Percentiles rank a stretch among this genome's conserved stretches.
Conservation (phyloP, 2,329 filamentous ascomycete genomes). For the Colletotrichum acutatum region DNA sequence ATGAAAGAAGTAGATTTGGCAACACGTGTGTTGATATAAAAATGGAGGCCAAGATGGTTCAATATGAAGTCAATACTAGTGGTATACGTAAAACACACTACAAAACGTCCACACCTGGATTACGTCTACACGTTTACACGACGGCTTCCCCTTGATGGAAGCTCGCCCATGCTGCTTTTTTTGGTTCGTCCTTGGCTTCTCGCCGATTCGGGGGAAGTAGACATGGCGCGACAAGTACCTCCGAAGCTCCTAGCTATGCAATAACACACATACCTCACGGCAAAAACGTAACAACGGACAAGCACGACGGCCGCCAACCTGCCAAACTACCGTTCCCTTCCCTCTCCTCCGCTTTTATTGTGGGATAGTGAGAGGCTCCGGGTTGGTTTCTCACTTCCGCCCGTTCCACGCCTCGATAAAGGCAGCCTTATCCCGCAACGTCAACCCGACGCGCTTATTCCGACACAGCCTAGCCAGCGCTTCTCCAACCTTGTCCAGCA, state of each 20-base stretch:
- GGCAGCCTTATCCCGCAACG: conserved; percentile 81
- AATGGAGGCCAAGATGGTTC: neutral
- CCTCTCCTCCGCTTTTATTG: neutral
- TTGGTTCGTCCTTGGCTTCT: neutral
- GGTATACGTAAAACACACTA: conserved; percentile 2
- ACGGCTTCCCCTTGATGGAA: neutral
- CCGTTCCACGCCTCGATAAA: conserved; percentile 78
- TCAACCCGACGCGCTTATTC: conserved; percentile 89
- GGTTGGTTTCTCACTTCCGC: conserved; percentile 42
- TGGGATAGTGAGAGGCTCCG: neutral
- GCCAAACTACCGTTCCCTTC: neutral
- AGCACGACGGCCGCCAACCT: conserved; percentile 15
- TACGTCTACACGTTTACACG: neutral
- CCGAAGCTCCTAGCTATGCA: conserved; percentile 40
- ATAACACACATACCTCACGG: conserved; percentile 1
- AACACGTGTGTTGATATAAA: neutral
- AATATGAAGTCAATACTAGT: neutral
- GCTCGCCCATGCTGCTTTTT: conserved; percentile 6
- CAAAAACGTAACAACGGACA: neutral
- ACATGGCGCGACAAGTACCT: conserved; percentile 8
- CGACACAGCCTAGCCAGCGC: conserved; percentile 87
- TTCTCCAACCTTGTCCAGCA: conserved; percentile 85
- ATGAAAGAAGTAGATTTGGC: neutral
- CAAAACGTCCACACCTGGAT: neutral
- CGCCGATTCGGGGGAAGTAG: neutral